Evolutionary conservation across 2,329 filamentous ascomycete genomes (phyloP).

Genomic region (Arthrobotrys pseudoclavata): DNA sequence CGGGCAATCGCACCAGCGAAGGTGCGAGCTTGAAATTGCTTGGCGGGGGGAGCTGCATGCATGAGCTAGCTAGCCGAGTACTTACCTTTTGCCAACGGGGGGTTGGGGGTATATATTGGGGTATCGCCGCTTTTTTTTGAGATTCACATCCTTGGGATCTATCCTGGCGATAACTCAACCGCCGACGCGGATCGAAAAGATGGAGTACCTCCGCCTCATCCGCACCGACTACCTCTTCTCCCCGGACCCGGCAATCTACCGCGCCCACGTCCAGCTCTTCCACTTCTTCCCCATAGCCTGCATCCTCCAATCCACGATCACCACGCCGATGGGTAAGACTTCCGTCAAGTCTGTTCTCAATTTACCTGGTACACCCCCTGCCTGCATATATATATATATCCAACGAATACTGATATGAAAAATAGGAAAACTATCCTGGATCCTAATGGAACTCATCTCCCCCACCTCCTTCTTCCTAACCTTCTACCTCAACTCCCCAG

Average conservation of each 20-base stretch:
- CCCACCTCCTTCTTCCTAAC: conserved; percentile 62
- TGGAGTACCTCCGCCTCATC: conserved; percentile 32
- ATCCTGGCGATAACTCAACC: too few species aligned
- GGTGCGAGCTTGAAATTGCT: not conserved
- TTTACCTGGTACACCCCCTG: conserved; percentile 76
- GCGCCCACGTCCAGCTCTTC: conserved; percentile 49
- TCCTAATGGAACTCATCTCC: conserved; percentile 79
- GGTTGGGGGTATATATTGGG: not conserved
- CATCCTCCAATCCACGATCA: conserved; percentile 38
- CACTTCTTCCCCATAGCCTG: conserved; percentile 56
- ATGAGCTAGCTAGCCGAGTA: too few species aligned
- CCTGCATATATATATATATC: not conserved
- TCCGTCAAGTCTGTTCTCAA: conserved; percentile 81
- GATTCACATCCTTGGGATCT: not conserved
- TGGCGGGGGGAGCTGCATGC: not conserved
- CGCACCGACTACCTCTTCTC: conserved; percentile 49
- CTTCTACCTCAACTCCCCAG: conserved; percentile 59
- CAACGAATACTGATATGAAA: not conserved
- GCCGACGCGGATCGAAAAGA: not conserved
- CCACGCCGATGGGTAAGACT: conserved; percentile 85
- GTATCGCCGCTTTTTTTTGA: not conserved
- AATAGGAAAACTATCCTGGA: conserved; percentile 77
- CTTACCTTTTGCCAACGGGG: too few species aligned
- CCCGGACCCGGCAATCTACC: conserved; percentile 37
- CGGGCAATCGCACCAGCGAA: conserved; percentile 33